Evolutionary conservation across 108 stramenopile genomes (phyloP).

Genomic region (Cylindrotheca fusiformis): DNA sequence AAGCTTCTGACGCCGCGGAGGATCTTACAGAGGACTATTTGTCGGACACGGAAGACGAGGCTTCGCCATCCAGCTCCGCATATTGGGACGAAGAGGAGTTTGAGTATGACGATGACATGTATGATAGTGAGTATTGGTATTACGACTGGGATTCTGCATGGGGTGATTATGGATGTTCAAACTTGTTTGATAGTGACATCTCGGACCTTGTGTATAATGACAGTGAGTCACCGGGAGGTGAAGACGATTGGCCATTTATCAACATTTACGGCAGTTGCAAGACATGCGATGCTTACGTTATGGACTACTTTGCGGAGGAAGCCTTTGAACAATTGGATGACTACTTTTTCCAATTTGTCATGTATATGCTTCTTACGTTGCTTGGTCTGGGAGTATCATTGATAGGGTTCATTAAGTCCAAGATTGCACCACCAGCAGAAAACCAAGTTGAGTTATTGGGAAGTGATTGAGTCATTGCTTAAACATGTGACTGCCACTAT

Average conservation of each 20-base stretch:
- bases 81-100: slow-evolving; percentile 33
- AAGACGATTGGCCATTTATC: slow-evolving; percentile 43
- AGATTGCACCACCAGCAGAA: slow-evolving; percentile 31
- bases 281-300: slow-evolving; percentile 42
- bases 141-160: slow-evolving; percentile 48
- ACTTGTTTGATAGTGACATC: slow-evolving; percentile 44
- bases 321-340: slow-evolving; percentile 35
- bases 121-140: slow-evolving; percentile 38
- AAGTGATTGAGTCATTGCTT: slow-evolving; percentile 15
- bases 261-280: slow-evolving; percentile 49
- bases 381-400: slow-evolving; percentile 25
- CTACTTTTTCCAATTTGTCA: slow-evolving; percentile 25
- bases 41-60: too few relatives aligned
- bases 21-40: too few relatives aligned
- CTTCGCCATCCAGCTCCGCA: too few relatives aligned
- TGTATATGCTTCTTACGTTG: slow-evolving; percentile 21
- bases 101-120: slow-evolving; percentile 35
- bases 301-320: slow-evolving; percentile 48
- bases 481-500: too few relatives aligned
- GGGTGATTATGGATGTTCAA: slow-evolving; percentile 47
- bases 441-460: slow-evolving; percentile 42
- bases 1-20: too few relatives aligned
- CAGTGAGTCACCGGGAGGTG: slow-evolving; percentile 18
- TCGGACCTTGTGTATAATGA: slow-evolving; percentile 7
- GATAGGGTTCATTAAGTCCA: slow-evolving; percentile 21